phyloP scores from a whole-genome alignment of 371 early-diverging fungal genomes.

The Zychaea mexicana region DNA sequence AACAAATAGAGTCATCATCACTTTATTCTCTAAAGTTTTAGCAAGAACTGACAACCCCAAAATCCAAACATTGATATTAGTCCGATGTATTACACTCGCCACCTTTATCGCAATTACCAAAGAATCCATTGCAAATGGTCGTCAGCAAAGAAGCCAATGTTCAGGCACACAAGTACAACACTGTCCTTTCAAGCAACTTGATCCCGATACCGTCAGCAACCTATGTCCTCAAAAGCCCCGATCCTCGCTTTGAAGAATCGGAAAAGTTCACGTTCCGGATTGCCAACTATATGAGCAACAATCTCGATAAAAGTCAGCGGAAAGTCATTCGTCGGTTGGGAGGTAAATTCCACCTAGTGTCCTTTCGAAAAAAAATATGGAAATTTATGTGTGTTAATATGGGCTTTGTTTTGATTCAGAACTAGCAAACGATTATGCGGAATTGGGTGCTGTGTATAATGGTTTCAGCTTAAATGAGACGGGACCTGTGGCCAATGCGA shows the following conservation, averaged over 20 bases:
- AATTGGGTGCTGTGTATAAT: constrained; percentile 92
- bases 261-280: constrained; percentile 82
- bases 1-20: too few species aligned
- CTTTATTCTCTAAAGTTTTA: too few species aligned
- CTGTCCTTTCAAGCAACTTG: constrained; percentile 30
- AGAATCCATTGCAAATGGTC: constrained; percentile 62
- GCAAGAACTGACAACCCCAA: too few species aligned
- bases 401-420: constrained; percentile 28
- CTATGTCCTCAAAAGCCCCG: constrained; percentile 65
- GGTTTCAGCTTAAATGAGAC: constrained; percentile 89
- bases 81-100: constrained; percentile 68
- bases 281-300: constrained; percentile 67
- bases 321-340: constrained; percentile 71
- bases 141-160: constrained; percentile 27
- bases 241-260: constrained; percentile 77
- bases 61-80: constrained; percentile 34
- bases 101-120: constrained; percentile 49
- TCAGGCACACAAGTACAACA: constrained; percentile 23
- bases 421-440: constrained; percentile 77
- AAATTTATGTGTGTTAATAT: too few species aligned
- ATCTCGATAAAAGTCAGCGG: constrained; percentile 70
- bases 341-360: too few species aligned
- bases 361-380: too few species aligned
- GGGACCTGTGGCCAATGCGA: constrained; percentile 73
- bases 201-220: constrained; percentile 65